Conservation (phyloP, 139 green algal genomes). For the Tetradesmus obliquus region DNA sequence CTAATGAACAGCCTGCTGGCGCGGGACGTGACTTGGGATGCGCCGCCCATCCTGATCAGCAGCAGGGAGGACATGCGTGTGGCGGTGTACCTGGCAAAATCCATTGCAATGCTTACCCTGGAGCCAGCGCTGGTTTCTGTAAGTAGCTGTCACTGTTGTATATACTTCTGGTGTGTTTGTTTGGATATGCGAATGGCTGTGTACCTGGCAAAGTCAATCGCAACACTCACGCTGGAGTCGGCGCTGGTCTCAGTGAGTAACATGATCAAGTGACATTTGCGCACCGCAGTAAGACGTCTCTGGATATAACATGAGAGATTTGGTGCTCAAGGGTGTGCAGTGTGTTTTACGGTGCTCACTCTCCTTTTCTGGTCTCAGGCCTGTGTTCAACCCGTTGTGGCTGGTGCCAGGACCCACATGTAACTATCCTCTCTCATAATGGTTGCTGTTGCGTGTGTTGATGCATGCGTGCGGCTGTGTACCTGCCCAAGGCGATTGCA, state of each 20-base stretch:
- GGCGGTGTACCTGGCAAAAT: slow-evolving; percentile 44
- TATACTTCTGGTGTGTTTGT: not conserved
- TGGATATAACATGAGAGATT: not conserved
- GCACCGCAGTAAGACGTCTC: not conserved
- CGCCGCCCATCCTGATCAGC: slow-evolving; percentile 4
- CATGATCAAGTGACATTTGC: not conserved
- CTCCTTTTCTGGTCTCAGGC: too few relatives aligned
- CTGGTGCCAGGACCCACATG: not conserved
- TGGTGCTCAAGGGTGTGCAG: not conserved
- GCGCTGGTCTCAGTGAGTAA: not conserved
- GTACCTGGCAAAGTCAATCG: slow-evolving; percentile 45
- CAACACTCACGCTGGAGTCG: slow-evolving; percentile 26
- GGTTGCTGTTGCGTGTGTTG: not conserved
- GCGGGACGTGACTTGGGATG: slow-evolving; percentile 17
- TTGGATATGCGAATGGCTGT: slow-evolving; percentile 4
- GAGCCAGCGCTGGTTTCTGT: not conserved
- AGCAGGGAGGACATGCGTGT: slow-evolving; percentile 37
- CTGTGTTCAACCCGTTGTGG: not conserved
- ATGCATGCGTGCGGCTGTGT: too few relatives aligned
- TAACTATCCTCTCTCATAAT: not conserved
- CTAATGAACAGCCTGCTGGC: not conserved
- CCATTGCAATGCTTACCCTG: not conserved
- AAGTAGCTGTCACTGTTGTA: not conserved
- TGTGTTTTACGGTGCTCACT: not conserved
- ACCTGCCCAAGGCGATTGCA: too few relatives aligned